Conservation (phyloP, 805 yeast genomes). For the Wickerhamomyces queroliae region DNA sequence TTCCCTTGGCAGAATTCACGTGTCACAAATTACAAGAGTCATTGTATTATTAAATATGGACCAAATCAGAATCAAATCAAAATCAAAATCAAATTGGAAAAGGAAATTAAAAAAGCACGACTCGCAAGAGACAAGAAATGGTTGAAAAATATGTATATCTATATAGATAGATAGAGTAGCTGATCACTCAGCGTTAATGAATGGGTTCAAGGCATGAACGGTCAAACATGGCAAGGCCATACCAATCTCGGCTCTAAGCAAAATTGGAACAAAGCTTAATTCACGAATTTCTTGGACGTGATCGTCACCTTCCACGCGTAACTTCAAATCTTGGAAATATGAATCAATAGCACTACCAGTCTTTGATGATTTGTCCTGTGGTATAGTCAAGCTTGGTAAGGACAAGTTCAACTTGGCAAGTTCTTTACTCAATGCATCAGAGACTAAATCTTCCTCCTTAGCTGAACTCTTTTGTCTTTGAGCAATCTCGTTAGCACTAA, state of each 20-base stretch:
- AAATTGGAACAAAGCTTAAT: conserved; percentile 72
- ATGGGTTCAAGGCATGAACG: conserved; percentile 88
- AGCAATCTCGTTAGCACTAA: conserved; percentile 70
- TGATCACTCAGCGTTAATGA: conserved; percentile 30
- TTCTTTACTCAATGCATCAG: conserved; percentile 39
- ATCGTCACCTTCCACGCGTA: conserved; percentile 55
- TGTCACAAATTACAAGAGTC: too few relatives aligned
- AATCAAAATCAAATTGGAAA: too few relatives aligned
- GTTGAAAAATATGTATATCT: too few relatives aligned
- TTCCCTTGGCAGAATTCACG: too few relatives aligned
- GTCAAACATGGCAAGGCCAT: conserved; percentile 95
- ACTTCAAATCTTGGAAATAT: conserved; percentile 50
- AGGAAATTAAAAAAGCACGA: too few relatives aligned
- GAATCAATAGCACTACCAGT: conserved; percentile 40
- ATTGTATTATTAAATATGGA: too few relatives aligned
- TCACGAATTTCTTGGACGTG: conserved; percentile 79
- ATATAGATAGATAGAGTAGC: too few relatives aligned
- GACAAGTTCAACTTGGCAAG: conserved; percentile 43
- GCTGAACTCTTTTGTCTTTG: conserved; percentile 32
- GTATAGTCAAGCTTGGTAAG: conserved; percentile 38
- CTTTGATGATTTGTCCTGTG: conserved; percentile 13
- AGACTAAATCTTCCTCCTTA: conserved; percentile 16
- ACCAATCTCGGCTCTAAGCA: conserved; percentile 87
- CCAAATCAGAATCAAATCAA: too few relatives aligned
- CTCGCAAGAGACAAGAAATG: too few relatives aligned